These are phyloP conservation scores for Euphorbia peplus DNA, from an alignment of 345 rosid species.

Conservation along the genomic window DNA sequence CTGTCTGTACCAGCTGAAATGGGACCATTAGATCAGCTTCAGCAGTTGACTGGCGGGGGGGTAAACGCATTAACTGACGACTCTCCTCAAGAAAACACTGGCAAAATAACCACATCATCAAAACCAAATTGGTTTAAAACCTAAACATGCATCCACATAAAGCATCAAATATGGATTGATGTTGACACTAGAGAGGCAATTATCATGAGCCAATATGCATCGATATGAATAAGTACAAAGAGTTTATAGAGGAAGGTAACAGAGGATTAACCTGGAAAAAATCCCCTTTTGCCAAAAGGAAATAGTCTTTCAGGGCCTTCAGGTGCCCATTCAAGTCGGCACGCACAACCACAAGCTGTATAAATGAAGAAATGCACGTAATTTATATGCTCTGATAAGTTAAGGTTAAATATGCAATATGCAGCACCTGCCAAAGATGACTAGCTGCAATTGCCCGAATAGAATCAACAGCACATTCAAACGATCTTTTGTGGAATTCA, in stretches of 20 bases:
- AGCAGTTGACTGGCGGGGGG: conserved; percentile 94
- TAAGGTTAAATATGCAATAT: conserved; percentile 14
- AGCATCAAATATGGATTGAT: neutral
- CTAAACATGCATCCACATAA: neutral
- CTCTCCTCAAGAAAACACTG: conserved; percentile 98
- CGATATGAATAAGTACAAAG: neutral
- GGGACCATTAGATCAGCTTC: conserved; percentile 98
- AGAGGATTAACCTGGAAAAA: conserved; percentile 74
- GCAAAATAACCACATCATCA: conserved; percentile 14
- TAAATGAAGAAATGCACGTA: conserved; percentile 23
- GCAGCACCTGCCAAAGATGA: conserved; percentile 98
- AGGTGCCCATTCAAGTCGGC: conserved; percentile 91
- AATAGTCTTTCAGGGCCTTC: conserved; percentile 93
- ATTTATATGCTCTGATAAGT: conserved; percentile 12
- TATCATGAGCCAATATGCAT: neutral
- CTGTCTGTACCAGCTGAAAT: conserved; percentile 66
- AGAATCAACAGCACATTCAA: conserved; percentile 80
- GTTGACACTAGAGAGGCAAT: neutral
- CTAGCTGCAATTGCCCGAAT: conserved; percentile 92
- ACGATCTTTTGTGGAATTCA: conserved; percentile 90
- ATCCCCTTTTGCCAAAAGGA: conserved; percentile 94
- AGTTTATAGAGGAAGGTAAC: neutral
- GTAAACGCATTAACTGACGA: conserved; percentile 87
- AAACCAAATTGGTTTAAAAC: neutral
- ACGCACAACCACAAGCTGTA: conserved; percentile 92